Evolutionary conservation across 441 rosid species (phyloP), one percentile per base, ranked within the genome.

Genomic region (Adansonia gregorii): DNA sequence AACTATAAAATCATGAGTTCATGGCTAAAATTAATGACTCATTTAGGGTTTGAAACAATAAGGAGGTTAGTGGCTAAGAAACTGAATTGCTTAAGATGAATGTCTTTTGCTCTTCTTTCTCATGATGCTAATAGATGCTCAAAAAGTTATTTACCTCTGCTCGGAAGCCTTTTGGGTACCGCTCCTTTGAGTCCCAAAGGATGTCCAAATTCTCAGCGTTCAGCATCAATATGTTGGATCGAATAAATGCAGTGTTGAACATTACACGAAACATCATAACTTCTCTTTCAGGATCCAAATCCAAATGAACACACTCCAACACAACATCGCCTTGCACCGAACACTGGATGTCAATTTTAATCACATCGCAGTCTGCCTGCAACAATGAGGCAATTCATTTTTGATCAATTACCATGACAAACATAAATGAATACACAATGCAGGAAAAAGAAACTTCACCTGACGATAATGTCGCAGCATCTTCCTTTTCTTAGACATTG

Each of bases 291-390:
- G 92, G 85, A 83, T 95, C 97, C 82, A 89, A 86, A 81, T 94
- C 99, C 87, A 89, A 85, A 86, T 92, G 98, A 77, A 92, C 90
- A 78, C 97, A 94, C 87, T 94, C 99, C 91, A 95, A 83, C 19
- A 95, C 99, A 83, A 92, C 94, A 87, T 95, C 99, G 55, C 97
- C 99, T 91, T 92, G 95, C 79, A 95, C 98, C 84, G 89, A 86
- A 80, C 99, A 95, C 73, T 95, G 99, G 74, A 95, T 82, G 78
- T 95, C 99, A 79, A 95, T 91, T 82, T 95, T 95, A 76, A 94
- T 95, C 81, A 95, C 97, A 83, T 90, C 99, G 83, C 95, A 92
- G 67, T 92, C 97, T 31, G 86, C 95, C 99, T 95, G 91, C 88
- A 87, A 80, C 66, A 76, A 63, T n/a, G 48, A 78, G 22, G 81